Evolutionary conservation across 495 filamentous ascomycete species (phyloP).

Genomic region (Achaetomiella virescens): DNA sequence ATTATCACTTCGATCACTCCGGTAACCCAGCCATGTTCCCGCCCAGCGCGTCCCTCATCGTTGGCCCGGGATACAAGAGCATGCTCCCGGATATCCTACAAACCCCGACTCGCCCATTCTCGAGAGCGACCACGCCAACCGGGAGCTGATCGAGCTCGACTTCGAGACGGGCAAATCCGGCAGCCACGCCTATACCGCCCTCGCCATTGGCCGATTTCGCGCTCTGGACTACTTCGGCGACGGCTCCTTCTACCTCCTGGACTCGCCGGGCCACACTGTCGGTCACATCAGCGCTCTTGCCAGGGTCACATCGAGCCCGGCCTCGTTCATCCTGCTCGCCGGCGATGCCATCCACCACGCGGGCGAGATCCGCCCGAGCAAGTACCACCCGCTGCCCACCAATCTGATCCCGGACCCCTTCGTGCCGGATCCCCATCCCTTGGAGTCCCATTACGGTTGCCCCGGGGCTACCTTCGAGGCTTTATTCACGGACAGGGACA

Average conservation of each 20-base stretch:
- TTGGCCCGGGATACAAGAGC: conserved; percentile 52
- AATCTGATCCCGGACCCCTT: conserved; percentile 39
- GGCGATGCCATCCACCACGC: conserved; percentile 51
- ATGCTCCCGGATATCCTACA: conserved; percentile 48
- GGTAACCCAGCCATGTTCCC: conserved; percentile 51
- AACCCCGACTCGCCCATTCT: conserved; percentile 35
- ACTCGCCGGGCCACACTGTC: conserved; percentile 50
- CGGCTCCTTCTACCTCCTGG: conserved; percentile 53
- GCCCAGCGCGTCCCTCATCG: conserved; percentile 43
- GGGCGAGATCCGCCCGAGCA: conserved; percentile 48
- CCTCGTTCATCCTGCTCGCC: conserved; percentile 51
- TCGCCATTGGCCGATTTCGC: conserved; percentile 43
- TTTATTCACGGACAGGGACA: conserved; percentile 21
- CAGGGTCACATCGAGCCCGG: conserved; percentile 37
- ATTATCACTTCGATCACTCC: conserved; percentile 57
- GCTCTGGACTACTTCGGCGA: conserved; percentile 59
- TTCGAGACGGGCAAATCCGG: conserved; percentile 24
- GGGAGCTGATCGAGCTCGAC: conserved; percentile 40
- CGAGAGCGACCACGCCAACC: conserved; percentile 40
- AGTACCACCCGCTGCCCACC: conserved; percentile 43
- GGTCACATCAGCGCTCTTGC: conserved; percentile 55
- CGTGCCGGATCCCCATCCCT: conserved; percentile 4
- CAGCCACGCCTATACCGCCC: not conserved
- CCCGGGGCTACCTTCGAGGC: conserved; percentile 38
- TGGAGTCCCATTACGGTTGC: conserved; percentile 22